A percentile compares a stretch with the other conserved stretches of the same genome.
phyloP scores from a whole-genome alignment of 225 moss, liverwort and hornwort genomes.

The Marchantia polymorpha region DNA sequence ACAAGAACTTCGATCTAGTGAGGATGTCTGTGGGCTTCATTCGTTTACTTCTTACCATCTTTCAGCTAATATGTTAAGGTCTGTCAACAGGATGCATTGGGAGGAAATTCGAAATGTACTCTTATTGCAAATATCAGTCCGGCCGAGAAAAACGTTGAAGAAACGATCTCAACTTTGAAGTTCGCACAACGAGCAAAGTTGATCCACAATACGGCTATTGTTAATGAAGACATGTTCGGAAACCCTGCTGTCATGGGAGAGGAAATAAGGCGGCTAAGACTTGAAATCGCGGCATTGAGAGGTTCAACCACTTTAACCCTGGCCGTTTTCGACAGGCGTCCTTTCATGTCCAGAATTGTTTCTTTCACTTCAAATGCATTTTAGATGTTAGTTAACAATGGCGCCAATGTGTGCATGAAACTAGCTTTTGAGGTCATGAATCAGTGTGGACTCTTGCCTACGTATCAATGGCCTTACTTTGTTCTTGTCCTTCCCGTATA shows the following conservation, averaged over 20 bases:
- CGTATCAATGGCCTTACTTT: background rate
- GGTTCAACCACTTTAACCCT: constrained; percentile 18
- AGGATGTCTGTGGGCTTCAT: background rate
- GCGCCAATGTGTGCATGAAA: background rate
- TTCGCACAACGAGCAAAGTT: constrained; percentile 97
- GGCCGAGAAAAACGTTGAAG: constrained; percentile 84
- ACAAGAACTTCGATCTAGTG: background rate
- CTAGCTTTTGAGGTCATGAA: background rate
- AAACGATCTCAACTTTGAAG: constrained; percentile 90
- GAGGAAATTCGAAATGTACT: constrained; percentile 93
- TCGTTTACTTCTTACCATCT: background rate
- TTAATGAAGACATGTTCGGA: constrained; percentile 81
- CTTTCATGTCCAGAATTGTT: background rate
- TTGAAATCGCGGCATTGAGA: constrained; percentile 50
- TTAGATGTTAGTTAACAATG: too few species aligned
- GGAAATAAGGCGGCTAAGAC: constrained; percentile 49
- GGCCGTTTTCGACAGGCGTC: background rate
- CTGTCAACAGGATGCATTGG: constrained; percentile 71
- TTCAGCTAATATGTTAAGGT: background rate
- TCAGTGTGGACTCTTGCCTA: background rate
- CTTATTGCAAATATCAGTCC: constrained; percentile 89
- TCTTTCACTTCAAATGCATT: too few species aligned
- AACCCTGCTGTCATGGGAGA: constrained; percentile 62
- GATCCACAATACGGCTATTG: constrained; percentile 93
- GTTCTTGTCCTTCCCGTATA: background rate